Conservation (phyloP, 371 early-diverging fungal species). For the Mucor plumbeus region DNA sequence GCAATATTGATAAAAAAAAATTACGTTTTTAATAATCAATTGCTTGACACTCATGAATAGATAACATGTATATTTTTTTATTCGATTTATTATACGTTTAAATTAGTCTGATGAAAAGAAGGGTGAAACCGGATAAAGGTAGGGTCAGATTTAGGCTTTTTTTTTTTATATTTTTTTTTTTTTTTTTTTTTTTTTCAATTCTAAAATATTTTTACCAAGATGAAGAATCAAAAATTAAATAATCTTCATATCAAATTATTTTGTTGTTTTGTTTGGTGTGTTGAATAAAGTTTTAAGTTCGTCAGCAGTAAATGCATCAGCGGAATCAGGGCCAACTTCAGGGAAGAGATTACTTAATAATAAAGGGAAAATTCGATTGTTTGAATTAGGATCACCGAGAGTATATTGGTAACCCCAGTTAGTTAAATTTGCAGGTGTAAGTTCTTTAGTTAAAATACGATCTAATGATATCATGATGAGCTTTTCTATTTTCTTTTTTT, state of each 20-base stretch:
- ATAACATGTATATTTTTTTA: not conserved
- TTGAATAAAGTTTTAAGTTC: constrained; percentile 31
- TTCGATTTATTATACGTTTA: not conserved
- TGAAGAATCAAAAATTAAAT: not conserved
- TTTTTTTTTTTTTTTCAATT: not conserved
- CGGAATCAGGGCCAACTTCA: constrained; percentile 7
- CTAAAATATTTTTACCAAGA: too few relatives aligned
- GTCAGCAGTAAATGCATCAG: constrained; percentile 17
- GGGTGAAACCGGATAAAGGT: constrained; percentile 3
- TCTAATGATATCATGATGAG: constrained; percentile 23
- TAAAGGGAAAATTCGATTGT: constrained; percentile 29
- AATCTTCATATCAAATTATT: not conserved
- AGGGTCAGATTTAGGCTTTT: not conserved
- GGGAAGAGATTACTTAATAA: constrained; percentile 27
- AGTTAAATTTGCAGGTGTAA: constrained; percentile 46
- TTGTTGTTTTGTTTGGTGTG: constrained; percentile 13
- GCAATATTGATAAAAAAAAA: too few relatives aligned
- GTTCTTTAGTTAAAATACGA: constrained; percentile 37
- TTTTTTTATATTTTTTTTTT: not conserved
- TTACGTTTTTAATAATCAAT: not conserved
- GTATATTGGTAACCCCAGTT: constrained; percentile 46
- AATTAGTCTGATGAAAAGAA: not conserved
- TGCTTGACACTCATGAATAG: not conserved
- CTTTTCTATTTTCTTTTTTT: too few relatives aligned
- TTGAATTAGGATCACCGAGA: constrained; percentile 25